Evolutionary conservation across 805 yeast species (phyloP), one percentile per base, ranked within the genome.

Genomic region (Starmerella floris): DNA sequence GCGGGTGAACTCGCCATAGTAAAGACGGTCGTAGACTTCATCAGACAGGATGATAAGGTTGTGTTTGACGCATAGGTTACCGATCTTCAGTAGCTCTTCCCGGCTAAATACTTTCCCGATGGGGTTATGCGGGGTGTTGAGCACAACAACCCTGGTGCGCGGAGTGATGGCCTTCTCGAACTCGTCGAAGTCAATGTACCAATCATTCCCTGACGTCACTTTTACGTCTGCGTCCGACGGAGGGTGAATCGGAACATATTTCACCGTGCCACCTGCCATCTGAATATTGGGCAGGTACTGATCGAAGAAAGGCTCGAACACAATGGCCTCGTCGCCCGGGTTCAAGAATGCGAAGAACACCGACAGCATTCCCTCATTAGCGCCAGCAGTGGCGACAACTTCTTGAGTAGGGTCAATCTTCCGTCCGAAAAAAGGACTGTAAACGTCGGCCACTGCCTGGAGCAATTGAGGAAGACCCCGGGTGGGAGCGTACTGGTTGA

Each of bases 41-140:
- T 91, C 98, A 30, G 94, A 79, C 27, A 91, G 66, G 43, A 91
- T 72, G 30, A 83, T 68, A 46, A 91, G 64, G 62, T 88, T 87
- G 63, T 91, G 74, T 51, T 85, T 74, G 37, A 85, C 83, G 38
- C 94, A 94, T 40, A 91, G 61, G 37, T 79, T 66, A 35, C 97
- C 97, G 51, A 91, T 75, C 49, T 69, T 68, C 16, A 63, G 59
- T 51, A 91, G 70, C 63, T 91, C 98, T 23, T 73, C 78, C 39
- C 69, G 72, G 44, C 79, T 74, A 63, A 85, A 82, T 20, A 87
- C 76, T 60, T 91, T 91, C 22, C 98, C 98, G 46, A 88, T 73
- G 23, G 98, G 98, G 61, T 91, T 91, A 65, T 91, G 96, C 10
- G 98, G 98, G 16, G 94, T 77, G 66, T 91, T 91, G 45, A 91